phyloP scores from a whole-genome alignment of 2,329 filamentous ascomycete species.

The Diaporthe longicolla region DNA sequence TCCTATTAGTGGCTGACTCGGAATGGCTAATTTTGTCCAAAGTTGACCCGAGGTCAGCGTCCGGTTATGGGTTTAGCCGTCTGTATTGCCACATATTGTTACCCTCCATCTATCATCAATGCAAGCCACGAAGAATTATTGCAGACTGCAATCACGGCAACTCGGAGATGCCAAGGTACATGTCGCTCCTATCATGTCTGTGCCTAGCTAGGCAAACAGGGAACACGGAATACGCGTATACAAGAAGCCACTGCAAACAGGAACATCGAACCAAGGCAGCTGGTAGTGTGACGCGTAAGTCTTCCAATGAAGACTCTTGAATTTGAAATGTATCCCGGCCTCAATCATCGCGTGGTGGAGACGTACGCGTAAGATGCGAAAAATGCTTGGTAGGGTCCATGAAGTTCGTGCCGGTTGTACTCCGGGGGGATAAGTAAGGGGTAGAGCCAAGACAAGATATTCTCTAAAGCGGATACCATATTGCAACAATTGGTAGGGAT shows the following conservation, averaged over 20 bases:
- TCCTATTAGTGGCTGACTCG: not conserved
- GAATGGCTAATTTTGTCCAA: not conserved
- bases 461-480: conserved; percentile 9
- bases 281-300: conserved; percentile 1
- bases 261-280: not conserved
- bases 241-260: not conserved
- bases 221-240: not conserved
- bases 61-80: not conserved
- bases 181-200: not conserved
- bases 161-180: not conserved
- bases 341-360: not conserved
- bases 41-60: not conserved
- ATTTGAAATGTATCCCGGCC: conserved; percentile 16
- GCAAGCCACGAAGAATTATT: not conserved
- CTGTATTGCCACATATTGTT: not conserved
- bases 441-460: conserved; percentile 12
- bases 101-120: not conserved
- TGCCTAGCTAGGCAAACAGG: not conserved
- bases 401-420: not conserved
- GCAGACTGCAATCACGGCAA: not conserved
- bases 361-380: conserved; percentile 6
- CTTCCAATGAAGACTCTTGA: not conserved
- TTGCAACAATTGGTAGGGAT: not conserved
- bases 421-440: not conserved
- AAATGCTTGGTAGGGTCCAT: not conserved